Evolutionary conservation across 2,329 filamentous ascomycete species (phyloP).

Genomic region (Venturia carpophila): DNA sequence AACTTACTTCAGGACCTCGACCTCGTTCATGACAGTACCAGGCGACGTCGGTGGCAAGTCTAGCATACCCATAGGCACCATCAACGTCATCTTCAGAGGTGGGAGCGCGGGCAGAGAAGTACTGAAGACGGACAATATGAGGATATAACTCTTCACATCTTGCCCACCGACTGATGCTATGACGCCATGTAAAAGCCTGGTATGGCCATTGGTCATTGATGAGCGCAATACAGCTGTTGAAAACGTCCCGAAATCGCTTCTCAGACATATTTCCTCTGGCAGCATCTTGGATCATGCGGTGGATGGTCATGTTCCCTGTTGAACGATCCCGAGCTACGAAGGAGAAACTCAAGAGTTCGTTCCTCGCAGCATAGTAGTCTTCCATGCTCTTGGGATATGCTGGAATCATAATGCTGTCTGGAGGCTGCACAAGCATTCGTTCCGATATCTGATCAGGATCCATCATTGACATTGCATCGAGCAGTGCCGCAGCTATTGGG

Average conservation of each 20-base stretch:
- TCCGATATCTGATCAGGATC: constrained; percentile 22
- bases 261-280: constrained; percentile 17
- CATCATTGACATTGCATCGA: constrained; percentile 21
- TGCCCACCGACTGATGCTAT: constrained; percentile 20
- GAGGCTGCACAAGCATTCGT: constrained; percentile 9
- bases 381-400: constrained; percentile 13
- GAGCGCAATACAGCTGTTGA: constrained; percentile 19
- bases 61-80: constrained; percentile 18
- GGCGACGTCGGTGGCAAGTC: constrained; percentile 20
- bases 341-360: constrained; percentile 17
- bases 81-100: constrained; percentile 10
- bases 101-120: constrained; percentile 14
- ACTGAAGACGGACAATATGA: constrained; percentile 19
- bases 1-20: constrained; percentile 10
- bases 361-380: constrained; percentile 18
- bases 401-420: neutral
- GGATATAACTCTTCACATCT: constrained; percentile 21
- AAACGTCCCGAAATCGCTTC: constrained; percentile 12
- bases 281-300: constrained; percentile 20
- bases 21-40: constrained; percentile 23
- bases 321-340: constrained; percentile 14
- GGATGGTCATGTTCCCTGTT: constrained; percentile 15
- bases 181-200: constrained; percentile 21
- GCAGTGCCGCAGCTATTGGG: constrained; percentile 16
- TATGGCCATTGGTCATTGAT: constrained; percentile 22